Percentiles rank a stretch among this genome's conserved stretches.
phyloP scores from a whole-genome alignment of 2,329 filamentous ascomycete species.

The Fusarium ramigenum region DNA sequence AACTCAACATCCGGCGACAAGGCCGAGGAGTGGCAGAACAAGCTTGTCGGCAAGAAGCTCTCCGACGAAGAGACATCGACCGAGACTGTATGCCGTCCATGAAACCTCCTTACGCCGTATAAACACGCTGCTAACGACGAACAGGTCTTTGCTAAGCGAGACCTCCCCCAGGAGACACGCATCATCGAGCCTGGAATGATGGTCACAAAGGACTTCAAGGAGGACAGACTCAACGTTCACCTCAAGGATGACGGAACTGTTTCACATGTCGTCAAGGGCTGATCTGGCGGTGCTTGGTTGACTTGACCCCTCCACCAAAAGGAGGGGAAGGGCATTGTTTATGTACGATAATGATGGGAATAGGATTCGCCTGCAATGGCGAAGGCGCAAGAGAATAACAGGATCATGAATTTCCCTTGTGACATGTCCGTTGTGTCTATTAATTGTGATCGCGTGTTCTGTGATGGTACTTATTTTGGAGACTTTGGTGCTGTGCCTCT shows the following conservation, averaged over 20 bases:
- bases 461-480: background rate
- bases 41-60: conserved; percentile 71
- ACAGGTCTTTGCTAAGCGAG: conserved; percentile 68
- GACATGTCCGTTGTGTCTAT: background rate
- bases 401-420: background rate
- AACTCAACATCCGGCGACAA: conserved; percentile 57
- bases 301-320: conserved; percentile 1
- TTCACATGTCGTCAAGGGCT: conserved; percentile 66
- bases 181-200: conserved; percentile 66
- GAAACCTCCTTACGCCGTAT: no score
- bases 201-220: conserved; percentile 66
- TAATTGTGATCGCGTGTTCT: background rate
- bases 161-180: conserved; percentile 65
- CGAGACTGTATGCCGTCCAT: conserved; percentile 58
- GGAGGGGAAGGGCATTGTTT: background rate
- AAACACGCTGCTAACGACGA: background rate
- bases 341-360: conserved; percentile 26
- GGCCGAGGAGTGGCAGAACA: conserved; percentile 68
- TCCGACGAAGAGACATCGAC: conserved; percentile 57
- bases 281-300: conserved; percentile 20
- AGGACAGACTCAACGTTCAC: conserved; percentile 67
- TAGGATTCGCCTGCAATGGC: background rate
- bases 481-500: background rate
- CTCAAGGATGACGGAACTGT: conserved; percentile 69
- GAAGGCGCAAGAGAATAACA: conserved; percentile 22